Evolutionary conservation across 2,329 filamentous ascomycete species (phyloP).

Genomic region (Arthroderma uncinatum): DNA sequence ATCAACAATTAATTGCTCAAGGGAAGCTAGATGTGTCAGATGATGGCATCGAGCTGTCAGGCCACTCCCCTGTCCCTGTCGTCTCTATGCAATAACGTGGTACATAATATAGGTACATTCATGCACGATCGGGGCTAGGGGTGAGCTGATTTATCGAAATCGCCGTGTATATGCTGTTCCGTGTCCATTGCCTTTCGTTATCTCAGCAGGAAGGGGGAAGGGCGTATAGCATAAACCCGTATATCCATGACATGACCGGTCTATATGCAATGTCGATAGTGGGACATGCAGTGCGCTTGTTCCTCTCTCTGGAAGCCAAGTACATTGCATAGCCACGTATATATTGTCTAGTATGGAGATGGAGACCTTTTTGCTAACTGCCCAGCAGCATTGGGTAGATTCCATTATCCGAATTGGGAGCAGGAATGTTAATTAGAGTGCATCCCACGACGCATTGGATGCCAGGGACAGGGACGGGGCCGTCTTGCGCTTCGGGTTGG

Average conservation of each 20-base stretch:
- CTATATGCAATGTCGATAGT: neutral
- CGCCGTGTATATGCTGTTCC: neutral
- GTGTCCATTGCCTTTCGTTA: neutral
- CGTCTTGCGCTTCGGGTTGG: too few relatives aligned
- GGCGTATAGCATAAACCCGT: neutral
- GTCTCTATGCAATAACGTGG: neutral
- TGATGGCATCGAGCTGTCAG: slow-evolving; percentile 1
- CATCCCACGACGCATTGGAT: too few relatives aligned
- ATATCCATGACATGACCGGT: neutral
- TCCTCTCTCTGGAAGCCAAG: neutral
- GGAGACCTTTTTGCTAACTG: neutral
- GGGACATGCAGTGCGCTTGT: neutral
- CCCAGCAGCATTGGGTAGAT: neutral
- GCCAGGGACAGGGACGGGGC: too few relatives aligned
- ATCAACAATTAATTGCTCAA: neutral
- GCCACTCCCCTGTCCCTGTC: neutral
- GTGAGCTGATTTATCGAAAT: neutral
- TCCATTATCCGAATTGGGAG: too few relatives aligned
- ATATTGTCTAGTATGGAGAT: neutral
- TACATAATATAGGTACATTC: neutral
- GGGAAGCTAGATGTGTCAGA: neutral
- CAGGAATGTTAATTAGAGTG: too few relatives aligned
- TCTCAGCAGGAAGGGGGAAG: neutral
- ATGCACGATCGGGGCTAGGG: neutral
- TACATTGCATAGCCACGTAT: neutral